Evolutionary conservation across 2,329 filamentous ascomycete species (phyloP).

Genomic region (Salinomyces thailandicus): DNA sequence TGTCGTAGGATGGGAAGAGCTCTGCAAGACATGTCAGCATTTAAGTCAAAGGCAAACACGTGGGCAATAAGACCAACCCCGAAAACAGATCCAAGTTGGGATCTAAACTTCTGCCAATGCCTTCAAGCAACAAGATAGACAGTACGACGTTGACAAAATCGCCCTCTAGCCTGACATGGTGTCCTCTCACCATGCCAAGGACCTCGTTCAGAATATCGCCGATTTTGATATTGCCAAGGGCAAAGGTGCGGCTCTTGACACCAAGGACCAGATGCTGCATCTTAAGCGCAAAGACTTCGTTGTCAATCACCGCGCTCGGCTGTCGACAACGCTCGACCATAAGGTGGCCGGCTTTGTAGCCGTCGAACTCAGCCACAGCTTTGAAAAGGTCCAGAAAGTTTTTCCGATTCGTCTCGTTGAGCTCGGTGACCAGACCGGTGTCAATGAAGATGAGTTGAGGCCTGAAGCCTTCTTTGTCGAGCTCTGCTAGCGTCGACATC

Average conservation of each 20-base stretch:
- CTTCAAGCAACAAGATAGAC: conserved; percentile 84
- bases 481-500: conserved; percentile 60
- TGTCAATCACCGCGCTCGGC: conserved; percentile 77
- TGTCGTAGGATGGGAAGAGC: conserved; percentile 84
- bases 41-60: conserved; percentile 1
- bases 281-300: conserved; percentile 83
- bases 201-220: conserved; percentile 90
- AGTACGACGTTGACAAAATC: conserved; percentile 98
- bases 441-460: conserved; percentile 97
- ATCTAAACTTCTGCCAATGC: conserved; percentile 79
- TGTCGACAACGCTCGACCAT: conserved; percentile 96
- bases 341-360: conserved; percentile 84
- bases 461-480: conserved; percentile 79
- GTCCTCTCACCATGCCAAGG: conserved; percentile 76
- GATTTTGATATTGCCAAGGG: conserved; percentile 88
- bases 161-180: conserved; percentile 89
- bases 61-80: conserved; percentile 38
- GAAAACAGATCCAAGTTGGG: conserved; percentile 79
- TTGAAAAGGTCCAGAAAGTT: conserved; percentile 97
- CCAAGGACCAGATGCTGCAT: conserved; percentile 94
- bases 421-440: conserved; percentile 85
- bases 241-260: conserved; percentile 83
- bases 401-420: conserved; percentile 71
- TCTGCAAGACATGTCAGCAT: conserved; percentile 38
- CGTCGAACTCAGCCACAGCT: conserved; percentile 90